A percentile compares a stretch with the other conserved stretches of the same genome.
These are phyloP conservation scores for Ceratobasidium sp. DNA, from an alignment of 1,284 basidiomycete species.

Conservation along the genomic window DNA sequence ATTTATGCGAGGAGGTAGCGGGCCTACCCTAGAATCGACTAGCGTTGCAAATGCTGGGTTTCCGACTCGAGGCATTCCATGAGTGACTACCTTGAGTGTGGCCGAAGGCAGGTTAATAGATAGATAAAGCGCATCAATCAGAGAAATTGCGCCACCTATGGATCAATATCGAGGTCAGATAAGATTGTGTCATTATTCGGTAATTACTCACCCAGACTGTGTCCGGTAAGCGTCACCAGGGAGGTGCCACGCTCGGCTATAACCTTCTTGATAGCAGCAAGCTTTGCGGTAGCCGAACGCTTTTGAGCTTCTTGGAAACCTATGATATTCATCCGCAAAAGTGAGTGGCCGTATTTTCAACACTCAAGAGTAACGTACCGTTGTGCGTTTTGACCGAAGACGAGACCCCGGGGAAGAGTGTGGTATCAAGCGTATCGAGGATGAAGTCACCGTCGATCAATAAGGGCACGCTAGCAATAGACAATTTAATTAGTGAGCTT, in stretches of 20 bases:
- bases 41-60: constrained; percentile 44
- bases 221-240: constrained; percentile 44
- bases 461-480: constrained; percentile 29
- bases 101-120: constrained; percentile 43
- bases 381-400: constrained; percentile 33
- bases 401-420: constrained; percentile 28
- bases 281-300: constrained; percentile 40
- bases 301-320: constrained; percentile 44
- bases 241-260: constrained; percentile 36
- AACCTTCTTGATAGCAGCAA: constrained; percentile 43
- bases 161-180: not conserved
- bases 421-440: constrained; percentile 11
- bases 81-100: constrained; percentile 42
- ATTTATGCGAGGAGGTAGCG: not conserved
- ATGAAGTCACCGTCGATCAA: constrained; percentile 41
- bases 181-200: not conserved
- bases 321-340: not conserved
- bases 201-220: constrained; percentile 41
- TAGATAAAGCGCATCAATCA: constrained; percentile 41
- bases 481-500: not conserved
- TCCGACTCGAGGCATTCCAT: constrained; percentile 44
- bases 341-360: not conserved
- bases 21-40: constrained; percentile 34
- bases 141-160: constrained; percentile 28
- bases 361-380: not conserved